Evolutionary conservation across 345 rosid species (phyloP).

Genomic region (Linum usitatissimum): DNA sequence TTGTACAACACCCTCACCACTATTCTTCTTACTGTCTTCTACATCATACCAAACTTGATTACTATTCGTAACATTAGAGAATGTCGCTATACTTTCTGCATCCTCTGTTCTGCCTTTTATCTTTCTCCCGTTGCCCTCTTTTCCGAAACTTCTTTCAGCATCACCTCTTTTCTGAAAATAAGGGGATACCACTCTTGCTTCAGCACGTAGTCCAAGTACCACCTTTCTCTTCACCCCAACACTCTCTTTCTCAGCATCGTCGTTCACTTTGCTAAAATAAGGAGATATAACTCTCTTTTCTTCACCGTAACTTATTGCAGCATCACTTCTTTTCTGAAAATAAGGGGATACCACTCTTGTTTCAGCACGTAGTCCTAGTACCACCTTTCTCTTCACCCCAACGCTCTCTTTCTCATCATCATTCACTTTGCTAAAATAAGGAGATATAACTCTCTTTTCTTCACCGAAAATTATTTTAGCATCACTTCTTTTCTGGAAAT

Average conservation of each 20-base stretch:
- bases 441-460: not conserved
- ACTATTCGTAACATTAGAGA: no score
- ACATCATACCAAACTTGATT: no score
- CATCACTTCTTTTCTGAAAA: not conserved
- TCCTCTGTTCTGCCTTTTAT: no score
- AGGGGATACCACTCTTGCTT: not conserved
- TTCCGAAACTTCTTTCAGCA: no score
- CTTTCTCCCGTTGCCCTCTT: no score
- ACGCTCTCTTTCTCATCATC: not conserved
- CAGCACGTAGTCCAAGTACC: not conserved
- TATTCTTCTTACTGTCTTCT: no score
- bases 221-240: not conserved
- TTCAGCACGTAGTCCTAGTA: not conserved
- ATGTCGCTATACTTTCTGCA: no score
- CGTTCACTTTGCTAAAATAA: no score
- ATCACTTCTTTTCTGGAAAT: not conserved
- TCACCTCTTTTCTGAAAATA: no score
- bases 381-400: not conserved
- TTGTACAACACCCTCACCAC: no score
- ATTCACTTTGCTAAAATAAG: not conserved
- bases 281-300: not conserved
- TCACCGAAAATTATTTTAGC: not conserved
- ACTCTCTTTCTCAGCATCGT: no score
- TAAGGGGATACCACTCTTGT: not conserved
- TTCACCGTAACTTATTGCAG: not conserved